Base-by-base conservation (phyloP, 805 yeast species). In the Candida adriatica region DNA sequence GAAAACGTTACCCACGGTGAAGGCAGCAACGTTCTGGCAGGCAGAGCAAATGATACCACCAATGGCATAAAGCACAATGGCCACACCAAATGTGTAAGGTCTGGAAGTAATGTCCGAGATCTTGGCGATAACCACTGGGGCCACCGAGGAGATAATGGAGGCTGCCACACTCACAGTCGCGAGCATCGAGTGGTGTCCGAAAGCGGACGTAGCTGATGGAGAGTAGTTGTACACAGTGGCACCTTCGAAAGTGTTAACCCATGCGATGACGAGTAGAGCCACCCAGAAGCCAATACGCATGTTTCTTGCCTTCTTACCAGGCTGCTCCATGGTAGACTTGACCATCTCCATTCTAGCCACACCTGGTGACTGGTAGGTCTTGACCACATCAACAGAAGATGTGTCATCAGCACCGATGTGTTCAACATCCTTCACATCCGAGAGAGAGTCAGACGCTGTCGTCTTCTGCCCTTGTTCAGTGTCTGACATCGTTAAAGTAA, bases 201-300 rank as follows among this genome's bases (percentile, higher is more conserved):
- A 62, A 5, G 53, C 44, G 13, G 66, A 58, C 5, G 69, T 59
- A 8, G 69, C 70, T 34, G 49, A 58, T 11, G 68, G 66, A 8
- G 48, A 40, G 35, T 57, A 59, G 35, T 43, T 53, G 18, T 35
- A 49, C 6, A 62, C 55, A 18, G 65, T 58, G 6, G 50, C 34
- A 14, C 48, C 37, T 31, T 60, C 61, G 14, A 61, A 46, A 14
- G 57, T 16, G 20, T 31, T 18, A 11, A 40, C 49, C 42, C 39
- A 42, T 4, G 41, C 24, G 31, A 39, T 37, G 14, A 41, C 37
- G 5, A 40, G 18, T 16, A 35, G 31, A n/a, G 38, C 32, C 8
- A 26, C 16, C 35, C 37, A 35, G 28, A 46, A 42, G 22, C 39
- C 17, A 8, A 41, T 14, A 33, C 46, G 39, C 20, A 41, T 29